Conservation (phyloP, 139 green algal genomes). For the Chlamydomonas urium region DNA sequence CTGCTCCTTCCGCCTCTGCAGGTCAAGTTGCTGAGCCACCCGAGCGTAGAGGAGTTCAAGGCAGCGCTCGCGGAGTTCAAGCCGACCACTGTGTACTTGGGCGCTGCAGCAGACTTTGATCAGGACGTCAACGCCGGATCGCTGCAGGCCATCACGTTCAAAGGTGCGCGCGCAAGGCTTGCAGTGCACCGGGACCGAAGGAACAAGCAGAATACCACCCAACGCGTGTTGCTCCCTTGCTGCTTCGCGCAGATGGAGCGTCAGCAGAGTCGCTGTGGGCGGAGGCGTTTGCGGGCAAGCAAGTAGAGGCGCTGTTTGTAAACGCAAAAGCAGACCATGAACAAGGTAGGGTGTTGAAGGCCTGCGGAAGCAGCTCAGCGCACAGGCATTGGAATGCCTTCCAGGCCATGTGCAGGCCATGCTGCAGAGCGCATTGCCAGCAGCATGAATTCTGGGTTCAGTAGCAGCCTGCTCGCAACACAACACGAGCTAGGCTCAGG, state of each 20-base stretch:
- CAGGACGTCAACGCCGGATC: background rate
- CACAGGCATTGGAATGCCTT: no score
- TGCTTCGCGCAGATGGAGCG: background rate
- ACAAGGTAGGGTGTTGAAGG: background rate
- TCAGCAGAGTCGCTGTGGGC: slow-evolving; percentile 13
- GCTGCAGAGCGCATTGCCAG: no score
- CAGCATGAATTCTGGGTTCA: no score
- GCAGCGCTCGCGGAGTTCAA: slow-evolving; percentile 26
- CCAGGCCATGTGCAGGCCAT: no score
- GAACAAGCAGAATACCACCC: background rate
- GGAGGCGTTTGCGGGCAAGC: background rate
- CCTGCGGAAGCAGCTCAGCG: no score
- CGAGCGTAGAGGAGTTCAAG: slow-evolving; percentile 39
- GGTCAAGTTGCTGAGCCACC: slow-evolving; percentile 46
- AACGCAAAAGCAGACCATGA: background rate
- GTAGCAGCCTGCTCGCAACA: no score
- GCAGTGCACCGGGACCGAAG: no score
- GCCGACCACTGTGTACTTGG: slow-evolving; percentile 61
- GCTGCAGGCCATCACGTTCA: slow-evolving; percentile 23
- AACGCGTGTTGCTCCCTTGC: background rate
- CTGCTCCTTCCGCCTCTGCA: slow-evolving; percentile 15
- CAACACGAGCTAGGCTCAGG: no score
- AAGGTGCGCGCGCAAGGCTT: no score
- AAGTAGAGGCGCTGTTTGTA: background rate
- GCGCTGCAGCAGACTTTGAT: slow-evolving; percentile 16